phyloP scores from a whole-genome alignment of 192 early-diverging fungal genomes.

The Mortierella antarctica region DNA sequence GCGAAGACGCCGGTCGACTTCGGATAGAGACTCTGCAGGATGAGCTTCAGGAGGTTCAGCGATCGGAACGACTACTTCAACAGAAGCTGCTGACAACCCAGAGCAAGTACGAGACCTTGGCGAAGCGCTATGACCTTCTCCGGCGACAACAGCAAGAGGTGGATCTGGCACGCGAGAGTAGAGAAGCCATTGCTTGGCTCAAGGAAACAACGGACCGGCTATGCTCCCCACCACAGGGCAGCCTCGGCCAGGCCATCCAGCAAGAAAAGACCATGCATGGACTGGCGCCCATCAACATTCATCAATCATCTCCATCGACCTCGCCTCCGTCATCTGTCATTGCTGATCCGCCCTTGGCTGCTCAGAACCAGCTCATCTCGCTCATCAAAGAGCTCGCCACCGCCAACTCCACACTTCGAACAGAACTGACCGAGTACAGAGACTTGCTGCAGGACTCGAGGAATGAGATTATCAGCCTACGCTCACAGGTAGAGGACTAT shows the following conservation, averaged over 20 bases:
- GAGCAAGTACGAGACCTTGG: slow-evolving; percentile 42
- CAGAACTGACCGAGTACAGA: slow-evolving; percentile 58
- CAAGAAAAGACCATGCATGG: slow-evolving; percentile 30
- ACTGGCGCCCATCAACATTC: slow-evolving; percentile 27
- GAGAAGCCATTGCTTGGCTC: slow-evolving; percentile 46
- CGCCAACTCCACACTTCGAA: slow-evolving; percentile 61
- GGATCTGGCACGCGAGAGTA: slow-evolving; percentile 44
- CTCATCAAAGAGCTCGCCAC: slow-evolving; percentile 68
- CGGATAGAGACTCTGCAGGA: slow-evolving; percentile 39
- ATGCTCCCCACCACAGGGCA: slow-evolving; percentile 44
- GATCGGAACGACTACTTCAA: slow-evolving; percentile 32
- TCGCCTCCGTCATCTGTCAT: slow-evolving; percentile 32
- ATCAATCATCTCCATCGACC: slow-evolving; percentile 13
- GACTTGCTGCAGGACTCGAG: slow-evolving; percentile 58
- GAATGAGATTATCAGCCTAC: slow-evolving; percentile 56
- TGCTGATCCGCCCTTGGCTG: slow-evolving; percentile 40
- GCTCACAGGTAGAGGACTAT: slow-evolving; percentile 57
- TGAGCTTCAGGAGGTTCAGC: slow-evolving; percentile 40
- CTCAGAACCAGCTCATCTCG: slow-evolving; percentile 57
- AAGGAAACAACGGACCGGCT: slow-evolving; percentile 44
- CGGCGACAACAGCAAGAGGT: slow-evolving; percentile 33
- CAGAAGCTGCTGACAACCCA: slow-evolving; percentile 40
- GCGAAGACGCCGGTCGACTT: slow-evolving; percentile 44
- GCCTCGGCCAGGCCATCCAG: slow-evolving; percentile 42
- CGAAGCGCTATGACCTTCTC: slow-evolving; percentile 37